phyloP scores from a whole-genome alignment of 257 asterid genomes.

The Nicotiana benthamiana region DNA sequence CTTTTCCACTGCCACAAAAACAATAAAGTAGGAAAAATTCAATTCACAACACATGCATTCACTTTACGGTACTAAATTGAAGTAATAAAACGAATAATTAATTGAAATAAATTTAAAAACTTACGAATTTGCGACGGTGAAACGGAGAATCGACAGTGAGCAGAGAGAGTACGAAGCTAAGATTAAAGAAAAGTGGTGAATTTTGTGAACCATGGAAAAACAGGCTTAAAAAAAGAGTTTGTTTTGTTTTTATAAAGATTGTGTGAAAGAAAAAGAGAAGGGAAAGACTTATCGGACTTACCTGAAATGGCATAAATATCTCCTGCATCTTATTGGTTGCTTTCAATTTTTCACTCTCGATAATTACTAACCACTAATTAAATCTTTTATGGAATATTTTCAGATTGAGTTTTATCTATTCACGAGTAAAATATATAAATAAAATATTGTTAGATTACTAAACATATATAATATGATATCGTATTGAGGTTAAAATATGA shows the following conservation, averaged over 20 bases:
- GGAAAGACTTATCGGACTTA: slow-evolving; percentile 18
- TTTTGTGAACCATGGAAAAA: slow-evolving; percentile 17
- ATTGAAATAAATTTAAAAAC: background rate
- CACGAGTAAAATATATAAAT: too few relatives aligned
- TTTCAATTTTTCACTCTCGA: background rate
- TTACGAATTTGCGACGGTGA: background rate
- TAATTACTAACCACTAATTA: slow-evolving; percentile 9
- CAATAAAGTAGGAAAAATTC: background rate
- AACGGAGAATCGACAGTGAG: background rate
- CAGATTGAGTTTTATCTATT: too few relatives aligned
- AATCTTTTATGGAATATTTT: background rate
- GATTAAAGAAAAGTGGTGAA: background rate
- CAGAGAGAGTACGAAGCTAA: background rate
- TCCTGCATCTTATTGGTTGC: background rate
- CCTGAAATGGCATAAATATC: slow-evolving; percentile 23
- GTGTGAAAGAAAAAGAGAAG: background rate
- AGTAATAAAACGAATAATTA: background rate
- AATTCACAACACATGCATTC: background rate
- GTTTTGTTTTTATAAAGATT: background rate
- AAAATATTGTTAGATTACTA: too few relatives aligned
- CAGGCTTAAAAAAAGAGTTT: background rate
- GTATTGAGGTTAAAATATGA: too few relatives aligned
- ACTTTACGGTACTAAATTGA: background rate
- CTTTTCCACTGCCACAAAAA: background rate
- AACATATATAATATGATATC: too few relatives aligned